Conservation (phyloP, 257 asterid species). For the Jacaranda copaia region DNA sequence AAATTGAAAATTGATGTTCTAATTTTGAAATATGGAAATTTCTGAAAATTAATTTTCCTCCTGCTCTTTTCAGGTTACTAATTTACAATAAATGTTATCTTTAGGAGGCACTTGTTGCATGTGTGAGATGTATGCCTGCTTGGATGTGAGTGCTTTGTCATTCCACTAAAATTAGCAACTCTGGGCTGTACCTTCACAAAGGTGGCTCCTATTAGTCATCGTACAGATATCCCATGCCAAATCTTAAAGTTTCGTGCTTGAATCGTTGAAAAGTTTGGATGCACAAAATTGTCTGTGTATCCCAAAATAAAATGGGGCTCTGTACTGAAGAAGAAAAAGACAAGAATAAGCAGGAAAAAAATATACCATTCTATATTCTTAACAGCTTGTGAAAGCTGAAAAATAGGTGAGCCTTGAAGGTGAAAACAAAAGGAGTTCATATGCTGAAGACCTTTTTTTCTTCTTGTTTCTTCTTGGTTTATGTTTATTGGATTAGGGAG, state of each 20-base stretch:
- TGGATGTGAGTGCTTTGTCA: neutral
- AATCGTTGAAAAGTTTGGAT: slow-evolving; percentile 11
- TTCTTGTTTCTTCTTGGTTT: neutral
- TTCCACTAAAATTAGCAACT: neutral
- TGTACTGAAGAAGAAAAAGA: neutral
- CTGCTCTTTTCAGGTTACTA: neutral
- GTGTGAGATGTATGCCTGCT: slow-evolving; percentile 4
- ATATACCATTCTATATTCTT: neutral
- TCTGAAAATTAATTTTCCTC: neutral
- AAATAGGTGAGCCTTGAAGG: slow-evolving; percentile 3
- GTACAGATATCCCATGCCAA: neutral
- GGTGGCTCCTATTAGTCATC: neutral
- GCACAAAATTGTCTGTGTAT: neutral
- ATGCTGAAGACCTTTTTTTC: neutral
- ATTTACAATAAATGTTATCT: neutral
- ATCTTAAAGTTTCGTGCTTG: slow-evolving; percentile 10
- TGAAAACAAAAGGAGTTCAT: neutral
- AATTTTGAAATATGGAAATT: neutral
- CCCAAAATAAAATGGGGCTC: slow-evolving; percentile 1
- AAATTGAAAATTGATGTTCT: neutral
- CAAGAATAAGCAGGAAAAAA: neutral
- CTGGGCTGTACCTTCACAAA: neutral
- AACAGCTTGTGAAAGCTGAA: neutral
- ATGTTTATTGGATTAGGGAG: slow-evolving; percentile 9
- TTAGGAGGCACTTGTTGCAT: neutral